Conservation (phyloP, 1,284 basidiomycete species). For the Sanghuangporus baumii region DNA sequence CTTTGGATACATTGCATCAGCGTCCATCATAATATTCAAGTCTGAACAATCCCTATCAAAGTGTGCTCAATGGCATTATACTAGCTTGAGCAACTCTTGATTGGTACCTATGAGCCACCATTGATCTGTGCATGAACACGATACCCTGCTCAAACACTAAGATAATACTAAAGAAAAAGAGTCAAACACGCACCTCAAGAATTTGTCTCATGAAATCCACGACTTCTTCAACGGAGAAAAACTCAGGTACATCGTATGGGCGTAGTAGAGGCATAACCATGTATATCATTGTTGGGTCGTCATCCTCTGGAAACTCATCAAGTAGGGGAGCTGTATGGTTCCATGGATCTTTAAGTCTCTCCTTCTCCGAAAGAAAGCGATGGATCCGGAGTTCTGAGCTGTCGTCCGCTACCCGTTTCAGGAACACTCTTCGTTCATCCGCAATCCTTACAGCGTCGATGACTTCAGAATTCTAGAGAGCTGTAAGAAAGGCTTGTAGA, state of each 20-base stretch:
- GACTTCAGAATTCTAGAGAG: not conserved
- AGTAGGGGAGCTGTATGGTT: not conserved
- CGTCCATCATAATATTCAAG: constrained; percentile 27
- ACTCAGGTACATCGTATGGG: not conserved
- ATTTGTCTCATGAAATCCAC: constrained; percentile 11
- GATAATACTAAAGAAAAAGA: not conserved
- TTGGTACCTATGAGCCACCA: not conserved
- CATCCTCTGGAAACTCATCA: too few relatives aligned
- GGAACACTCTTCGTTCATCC: not conserved
- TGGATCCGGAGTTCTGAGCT: not conserved
- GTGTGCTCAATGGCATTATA: not conserved
- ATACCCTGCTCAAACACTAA: not conserved
- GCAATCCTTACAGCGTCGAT: not conserved
- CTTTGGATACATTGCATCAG: constrained; percentile 22
- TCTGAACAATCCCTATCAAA: not conserved
- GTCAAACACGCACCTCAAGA: constrained; percentile 1
- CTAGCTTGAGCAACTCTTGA: not conserved
- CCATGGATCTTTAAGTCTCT: not conserved
- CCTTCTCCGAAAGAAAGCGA: constrained; percentile 4
- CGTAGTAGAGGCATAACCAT: constrained; percentile 12
- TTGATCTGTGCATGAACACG: not conserved
- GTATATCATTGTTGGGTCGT: not conserved
- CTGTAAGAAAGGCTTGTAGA: not conserved
- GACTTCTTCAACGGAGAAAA: constrained; percentile 6
- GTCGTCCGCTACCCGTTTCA: not conserved